Evolutionary conservation across 768 basidiomycete species (phyloP), one percentile per base, ranked within the genome.

Genomic region (Galerina sulciceps): DNA sequence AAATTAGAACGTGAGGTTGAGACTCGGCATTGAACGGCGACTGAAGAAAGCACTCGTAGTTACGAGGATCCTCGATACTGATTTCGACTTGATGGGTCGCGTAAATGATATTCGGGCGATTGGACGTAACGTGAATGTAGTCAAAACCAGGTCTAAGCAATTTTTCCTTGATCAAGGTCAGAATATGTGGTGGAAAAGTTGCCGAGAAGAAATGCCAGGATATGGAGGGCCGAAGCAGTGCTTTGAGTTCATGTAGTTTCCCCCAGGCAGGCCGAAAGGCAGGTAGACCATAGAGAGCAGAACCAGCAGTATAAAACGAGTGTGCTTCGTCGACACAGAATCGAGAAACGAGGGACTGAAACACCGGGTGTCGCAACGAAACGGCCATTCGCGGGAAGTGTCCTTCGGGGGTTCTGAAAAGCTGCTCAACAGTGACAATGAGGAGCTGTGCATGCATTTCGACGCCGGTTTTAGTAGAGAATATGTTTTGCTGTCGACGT

Each of bases 201-300:
- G 58, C 69, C 1, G 66, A 72, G 14, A 68, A 57, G 0, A 63
- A 65, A 10, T 64, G 58, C 8, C 63, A 22, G 1, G 59, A 52
- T 18, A 60, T 22, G 15, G 14, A 2, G 34, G 55, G 57, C 20
- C 47, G 18, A 45, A 69, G 51, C 5, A 50, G 41, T 2, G 60
- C n/a, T 10, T 59, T 45, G 10, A 69, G 20, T 11, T 63, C 59
- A 10, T 55, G 60, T 1, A 71, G 53, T 11, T 36, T 23, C 9
- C 65, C 67, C 63, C 64, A 73, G 0, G 71, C 61, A 6, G 68
- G 67, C 17, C 68, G 66, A 53, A 70, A 72, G 0, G 69, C 61
- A 41, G 66, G 59, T 4, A 64, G 43, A 0, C 66, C 67, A 47
- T 70, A 63, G 10, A 37, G 61, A 2, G 57, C 48, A 10, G 60